phyloP scores from a whole-genome alignment of 805 yeast species.

The Cyberlindnera veronae region DNA sequence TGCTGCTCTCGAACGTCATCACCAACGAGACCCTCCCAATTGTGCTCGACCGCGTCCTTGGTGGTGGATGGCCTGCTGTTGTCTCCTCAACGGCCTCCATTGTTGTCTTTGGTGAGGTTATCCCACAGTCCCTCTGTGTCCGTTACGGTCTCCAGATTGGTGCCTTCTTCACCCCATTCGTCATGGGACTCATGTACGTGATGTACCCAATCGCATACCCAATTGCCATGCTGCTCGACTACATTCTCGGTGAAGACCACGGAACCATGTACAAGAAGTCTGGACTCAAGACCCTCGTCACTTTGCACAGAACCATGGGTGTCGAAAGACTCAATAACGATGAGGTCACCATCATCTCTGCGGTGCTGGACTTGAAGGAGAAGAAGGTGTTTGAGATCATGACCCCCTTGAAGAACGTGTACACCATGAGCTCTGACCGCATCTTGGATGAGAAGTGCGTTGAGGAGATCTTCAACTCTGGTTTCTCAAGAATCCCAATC shows the following conservation, averaged over 20 bases:
- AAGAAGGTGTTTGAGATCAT: slow-evolving; percentile 81
- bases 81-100: slow-evolving; percentile 89
- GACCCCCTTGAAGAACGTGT: slow-evolving; percentile 93
- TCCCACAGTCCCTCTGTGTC: slow-evolving; percentile 92
- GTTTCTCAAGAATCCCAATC: slow-evolving; percentile 92
- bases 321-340: slow-evolving; percentile 90
- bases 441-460: slow-evolving; percentile 80
- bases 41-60: slow-evolving; percentile 85
- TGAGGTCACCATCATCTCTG: slow-evolving; percentile 92
- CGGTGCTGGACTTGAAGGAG: slow-evolving; percentile 91
- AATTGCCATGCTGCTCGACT: slow-evolving; percentile 74
- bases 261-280: slow-evolving; percentile 92
- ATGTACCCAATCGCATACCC: slow-evolving; percentile 95
- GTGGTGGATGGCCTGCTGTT: slow-evolving; percentile 98
- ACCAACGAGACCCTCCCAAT: slow-evolving; percentile 95
- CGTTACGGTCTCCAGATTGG: slow-evolving; percentile 92
- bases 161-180: slow-evolving; percentile 86
- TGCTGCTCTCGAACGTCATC: slow-evolving; percentile 80
- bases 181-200: slow-evolving; percentile 74
- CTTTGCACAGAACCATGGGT: slow-evolving; percentile 92
- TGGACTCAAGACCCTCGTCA: slow-evolving; percentile 90
- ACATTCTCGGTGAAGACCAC: slow-evolving; percentile 88
- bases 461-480: slow-evolving; percentile 88
- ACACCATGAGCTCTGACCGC: slow-evolving; percentile 80
- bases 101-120: slow-evolving; percentile 93